Percentiles rank a stretch among this genome's conserved stretches.
These are phyloP conservation scores for Harringtonia aguacate DNA, from an alignment of 2,329 filamentous ascomycete genomes.

Conservation along the genomic window DNA sequence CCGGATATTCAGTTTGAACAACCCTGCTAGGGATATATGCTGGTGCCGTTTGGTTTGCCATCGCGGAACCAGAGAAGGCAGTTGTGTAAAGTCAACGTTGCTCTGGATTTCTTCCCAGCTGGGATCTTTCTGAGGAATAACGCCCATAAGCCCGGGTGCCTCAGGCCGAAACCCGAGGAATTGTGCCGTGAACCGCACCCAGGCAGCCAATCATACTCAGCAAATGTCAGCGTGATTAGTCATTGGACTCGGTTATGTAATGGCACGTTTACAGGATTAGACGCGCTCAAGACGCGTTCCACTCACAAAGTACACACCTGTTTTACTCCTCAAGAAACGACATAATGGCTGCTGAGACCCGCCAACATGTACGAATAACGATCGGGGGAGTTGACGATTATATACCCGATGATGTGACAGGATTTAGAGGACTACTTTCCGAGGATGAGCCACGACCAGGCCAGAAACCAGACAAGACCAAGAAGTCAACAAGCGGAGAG, in stretches of 20 bases:
- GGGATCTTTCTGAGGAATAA: constrained; percentile 7
- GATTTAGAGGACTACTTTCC: constrained; percentile 35
- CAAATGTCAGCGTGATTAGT: constrained; percentile 9
- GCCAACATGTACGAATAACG: not conserved
- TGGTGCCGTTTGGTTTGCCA: constrained; percentile 26
- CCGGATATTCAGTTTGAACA: constrained; percentile 75
- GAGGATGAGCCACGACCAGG: constrained; percentile 14
- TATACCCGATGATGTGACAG: constrained; percentile 40
- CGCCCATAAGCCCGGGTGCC: constrained; percentile 3
- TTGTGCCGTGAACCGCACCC: too few species aligned
- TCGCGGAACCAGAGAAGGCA: constrained; percentile 16
- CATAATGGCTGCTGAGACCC: constrained; percentile 3
- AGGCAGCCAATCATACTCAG: constrained; percentile 6
- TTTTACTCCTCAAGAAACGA: not conserved
- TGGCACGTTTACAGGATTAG: not conserved
- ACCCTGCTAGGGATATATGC: constrained; percentile 65
- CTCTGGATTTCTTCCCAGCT: constrained; percentile 3
- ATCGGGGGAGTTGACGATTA: constrained; percentile 65
- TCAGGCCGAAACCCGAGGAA: constrained; percentile 9
- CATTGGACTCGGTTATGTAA: not conserved
- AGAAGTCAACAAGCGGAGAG: constrained; percentile 37
- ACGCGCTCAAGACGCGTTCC: not conserved
- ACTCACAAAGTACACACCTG: not conserved
- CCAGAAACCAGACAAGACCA: constrained; percentile 21
- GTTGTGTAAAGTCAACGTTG: constrained; percentile 1